Base-by-base conservation (phyloP, 768 basidiomycete genomes). In the Naganishia vishniacii region DNA sequence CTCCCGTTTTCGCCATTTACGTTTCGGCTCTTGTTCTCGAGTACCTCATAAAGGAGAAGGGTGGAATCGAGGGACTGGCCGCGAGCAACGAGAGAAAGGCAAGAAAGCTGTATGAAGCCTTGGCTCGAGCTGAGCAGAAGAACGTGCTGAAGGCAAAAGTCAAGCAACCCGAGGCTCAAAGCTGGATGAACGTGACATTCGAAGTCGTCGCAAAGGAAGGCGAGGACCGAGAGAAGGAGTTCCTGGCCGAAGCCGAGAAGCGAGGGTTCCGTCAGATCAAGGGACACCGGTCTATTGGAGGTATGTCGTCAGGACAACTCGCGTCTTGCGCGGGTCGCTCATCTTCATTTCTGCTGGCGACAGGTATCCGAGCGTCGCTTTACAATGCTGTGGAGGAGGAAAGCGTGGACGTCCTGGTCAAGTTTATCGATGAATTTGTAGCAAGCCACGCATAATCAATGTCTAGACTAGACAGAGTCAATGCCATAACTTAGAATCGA, bases 141-240 rank as follows among this genome's bases (percentile, higher is more conserved):
- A 90, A 90, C 0, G 79, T 89, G 62, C 84, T 89, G 70, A 82
- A 78, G 69, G 75, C 82, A 23, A 88, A 87, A 72, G 92, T 94
- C 8, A 69, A 72, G 20, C 81, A 83, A 71, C 81, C 82, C 63
- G 87, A 84, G 5, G 84, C 86, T 49, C 83, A 87, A 65, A 97
- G 93, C 77, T 88, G 88, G 85, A 98, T 98, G 94, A 99, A 99
- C 75, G 82, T 90, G 16, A 88, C 90, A 0, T 98, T 97, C 77
- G 80, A 93, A 13, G 68, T 84, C 13, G 74, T 72, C 0, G 86
- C 88, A n/a, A 87, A 82, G 0, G 82, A 81, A 20, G 65, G 65
- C 13, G 65, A 59, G 12, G 63, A 47, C 42, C 62, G 56, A 12
- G 80, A 95, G 76, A 83, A 84, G 70, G 78, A 80, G 70, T 98